Conservation (phyloP, 768 basidiomycete genomes). For the Agaricus blazei region DNA sequence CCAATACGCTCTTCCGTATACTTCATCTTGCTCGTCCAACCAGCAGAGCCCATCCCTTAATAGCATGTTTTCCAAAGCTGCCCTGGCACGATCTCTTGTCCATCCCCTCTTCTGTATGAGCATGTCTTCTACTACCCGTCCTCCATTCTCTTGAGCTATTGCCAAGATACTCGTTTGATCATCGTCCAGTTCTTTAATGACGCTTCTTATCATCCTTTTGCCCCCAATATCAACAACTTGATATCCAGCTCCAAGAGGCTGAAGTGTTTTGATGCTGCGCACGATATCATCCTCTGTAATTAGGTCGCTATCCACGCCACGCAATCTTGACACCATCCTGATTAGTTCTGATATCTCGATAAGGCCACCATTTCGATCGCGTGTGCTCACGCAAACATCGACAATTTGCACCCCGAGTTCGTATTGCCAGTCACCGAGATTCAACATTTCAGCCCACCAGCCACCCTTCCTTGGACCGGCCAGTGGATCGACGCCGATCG, state of each 20-base stretch:
- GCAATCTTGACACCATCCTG: slow-evolving; percentile 68
- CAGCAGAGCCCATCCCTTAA: slow-evolving; percentile 89
- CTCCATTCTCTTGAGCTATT: slow-evolving; percentile 61
- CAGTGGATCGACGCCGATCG: slow-evolving; percentile 92
- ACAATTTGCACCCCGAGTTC: slow-evolving; percentile 95
- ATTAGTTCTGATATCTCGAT: slow-evolving; percentile 87
- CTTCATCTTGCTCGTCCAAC: slow-evolving; percentile 86
- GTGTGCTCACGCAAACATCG: slow-evolving; percentile 83
- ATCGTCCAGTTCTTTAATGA: slow-evolving; percentile 86
- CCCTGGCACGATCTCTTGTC: slow-evolving; percentile 69
- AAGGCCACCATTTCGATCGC: slow-evolving; percentile 88
- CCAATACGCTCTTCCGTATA: slow-evolving; percentile 72
- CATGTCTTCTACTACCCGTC: slow-evolving; percentile 60
- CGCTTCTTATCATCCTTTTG: slow-evolving; percentile 77
- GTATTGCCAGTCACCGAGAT: slow-evolving; percentile 91
- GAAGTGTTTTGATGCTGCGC: slow-evolving; percentile 79
- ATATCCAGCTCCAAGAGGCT: slow-evolving; percentile 90
- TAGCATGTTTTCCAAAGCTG: slow-evolving; percentile 86
- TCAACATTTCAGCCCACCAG: slow-evolving; percentile 88
- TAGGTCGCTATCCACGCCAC: slow-evolving; percentile 60
- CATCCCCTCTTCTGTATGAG: slow-evolving; percentile 65
- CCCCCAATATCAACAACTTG: slow-evolving; percentile 74
- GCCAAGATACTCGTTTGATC: slow-evolving; percentile 85
- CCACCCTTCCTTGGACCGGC: slow-evolving; percentile 82
- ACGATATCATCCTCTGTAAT: slow-evolving; percentile 85